phyloP scores from a whole-genome alignment of 169 alveolate species.

The Babesia microti region DNA sequence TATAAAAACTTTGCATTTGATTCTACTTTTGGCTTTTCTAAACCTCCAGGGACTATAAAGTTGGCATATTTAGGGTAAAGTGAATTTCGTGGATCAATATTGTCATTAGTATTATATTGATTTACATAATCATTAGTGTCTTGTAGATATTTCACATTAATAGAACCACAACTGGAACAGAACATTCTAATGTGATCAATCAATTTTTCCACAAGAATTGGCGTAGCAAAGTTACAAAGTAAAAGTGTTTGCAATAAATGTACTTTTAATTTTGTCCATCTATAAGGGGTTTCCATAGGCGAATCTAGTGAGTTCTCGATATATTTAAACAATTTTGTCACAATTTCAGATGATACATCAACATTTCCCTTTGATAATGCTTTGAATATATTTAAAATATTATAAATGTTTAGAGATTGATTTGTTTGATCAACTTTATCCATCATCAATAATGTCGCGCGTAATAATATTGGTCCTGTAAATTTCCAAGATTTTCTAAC shows the following conservation, averaged over 20 bases:
- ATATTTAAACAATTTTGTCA: no score
- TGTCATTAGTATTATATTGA: background rate
- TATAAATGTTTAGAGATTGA: no score
- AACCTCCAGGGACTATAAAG: background rate
- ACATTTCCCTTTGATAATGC: no score
- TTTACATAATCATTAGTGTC: conserved; percentile 1
- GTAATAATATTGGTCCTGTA: no score
- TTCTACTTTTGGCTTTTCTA: conserved; percentile 1
- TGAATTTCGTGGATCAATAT: background rate
- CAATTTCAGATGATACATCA: no score
- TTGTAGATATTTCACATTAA: background rate
- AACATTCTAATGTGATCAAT: background rate
- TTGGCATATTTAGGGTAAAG: background rate
- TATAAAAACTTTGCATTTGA: background rate
- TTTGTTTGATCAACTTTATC: no score
- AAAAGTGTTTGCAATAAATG: conserved; percentile 1
- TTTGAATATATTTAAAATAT: no score
- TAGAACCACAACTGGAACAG: background rate
- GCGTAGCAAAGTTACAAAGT: background rate
- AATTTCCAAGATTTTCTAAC: no score
- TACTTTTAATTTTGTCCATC: background rate
- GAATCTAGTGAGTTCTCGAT: no score
- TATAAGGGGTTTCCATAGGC: background rate
- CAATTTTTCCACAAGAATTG: no score
- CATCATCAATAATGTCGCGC: no score